Base-by-base conservation (phyloP, 768 basidiomycete genomes). In the Boletus rex-veris region DNA sequence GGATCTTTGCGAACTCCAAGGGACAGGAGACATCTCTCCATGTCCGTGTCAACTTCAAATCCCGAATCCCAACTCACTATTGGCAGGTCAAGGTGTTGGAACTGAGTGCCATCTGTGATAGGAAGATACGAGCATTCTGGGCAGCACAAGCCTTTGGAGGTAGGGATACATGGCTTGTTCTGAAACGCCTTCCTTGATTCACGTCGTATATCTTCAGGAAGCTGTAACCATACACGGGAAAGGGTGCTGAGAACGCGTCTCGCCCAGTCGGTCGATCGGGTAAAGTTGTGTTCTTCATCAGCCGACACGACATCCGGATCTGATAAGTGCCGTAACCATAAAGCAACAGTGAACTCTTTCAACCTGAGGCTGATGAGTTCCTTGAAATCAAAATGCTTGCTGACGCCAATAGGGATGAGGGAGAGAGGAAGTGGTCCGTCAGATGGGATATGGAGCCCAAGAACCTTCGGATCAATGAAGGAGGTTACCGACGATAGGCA, bases 391-490 rank as follows among this genome's bases (percentile, higher is more conserved):
- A 93, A 77, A 16, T 77, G 66, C 55, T 80, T 83, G 60, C 85
- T 84, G 45, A 95, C 14, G 10, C 4, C 10, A 31, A n/a, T 15
- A 3, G 51, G 51, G 12, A 52, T 19, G 16, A 92, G 81, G 58
- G 85, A 77, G 4, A 71, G 68, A 2, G 95, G 94, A 7, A 96
- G 72, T 3, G 93, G 93, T 9, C 88, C 83, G 58, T 93, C 89
- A 6, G 71, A 44, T 5, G 90, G 88, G 28, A 96, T 86, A 8
- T 75, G 70, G 6, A 70, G 67, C 26, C 75, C 74, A 14, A 79
- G 73, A 14, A 73, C 75, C 48, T 78, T 78, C 0, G 80, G 76
- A 64, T 90, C 86, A 54, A 92, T 73, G 71, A 84, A 90, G 4
- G 80, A 82, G 63, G 76, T 75, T 59, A 94, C 80, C 1, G 79